Base-by-base conservation (phyloP, 2,329 filamentous ascomycete genomes). In the Fusarium sp. region DNA sequence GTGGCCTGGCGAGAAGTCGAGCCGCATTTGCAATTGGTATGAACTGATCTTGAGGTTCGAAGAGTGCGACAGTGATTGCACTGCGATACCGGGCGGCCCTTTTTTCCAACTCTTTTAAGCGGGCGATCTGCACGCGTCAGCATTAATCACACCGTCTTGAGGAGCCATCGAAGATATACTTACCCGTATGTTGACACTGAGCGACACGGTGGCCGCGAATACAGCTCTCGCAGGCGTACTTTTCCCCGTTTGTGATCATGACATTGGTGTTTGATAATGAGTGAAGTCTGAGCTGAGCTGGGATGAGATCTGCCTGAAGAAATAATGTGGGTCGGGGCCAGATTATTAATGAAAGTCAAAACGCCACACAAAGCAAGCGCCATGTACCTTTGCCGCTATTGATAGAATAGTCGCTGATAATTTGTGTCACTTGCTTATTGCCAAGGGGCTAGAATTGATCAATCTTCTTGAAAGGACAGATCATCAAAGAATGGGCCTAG, bases 141-240 rank as follows among this genome's bases (percentile, higher is more conserved):
- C 11, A 54, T 31, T 18, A 47, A 4, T 9, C 9, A 31, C 10
- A 1, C 29, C 9, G 8, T 4, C 8, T 47, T 31, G 18, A 45
- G 31, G 4, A 10, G 6, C 4, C 1, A 8, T 36, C 2, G 4
- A 25, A 29, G 16, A 52, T 31, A 13, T 14, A 50, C 62, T 64
- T 10, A 74, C 72, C 68, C 3, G 63, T 65, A 59, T 74, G 72
- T 10, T 74, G 62, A 20, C 70, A 74, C 57, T 74, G 65, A 8
- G 72, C 25, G 16, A 74, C 70, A 16, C 72, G 70, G 6, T 74
- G 72, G 35, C 72, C 70, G 6, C 70, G 72, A 16, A 74, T 74
- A 4, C 72, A 74, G 14, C 47, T 58, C 25, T 74, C 68, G 36
- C 72, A 74, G 1, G 72, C 72, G 13, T 69, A 27, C 22, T 71